Evolutionary conservation across 2,329 filamentous ascomycete genomes (phyloP).

Genomic region (Pseudogymnoascus sp.): DNA sequence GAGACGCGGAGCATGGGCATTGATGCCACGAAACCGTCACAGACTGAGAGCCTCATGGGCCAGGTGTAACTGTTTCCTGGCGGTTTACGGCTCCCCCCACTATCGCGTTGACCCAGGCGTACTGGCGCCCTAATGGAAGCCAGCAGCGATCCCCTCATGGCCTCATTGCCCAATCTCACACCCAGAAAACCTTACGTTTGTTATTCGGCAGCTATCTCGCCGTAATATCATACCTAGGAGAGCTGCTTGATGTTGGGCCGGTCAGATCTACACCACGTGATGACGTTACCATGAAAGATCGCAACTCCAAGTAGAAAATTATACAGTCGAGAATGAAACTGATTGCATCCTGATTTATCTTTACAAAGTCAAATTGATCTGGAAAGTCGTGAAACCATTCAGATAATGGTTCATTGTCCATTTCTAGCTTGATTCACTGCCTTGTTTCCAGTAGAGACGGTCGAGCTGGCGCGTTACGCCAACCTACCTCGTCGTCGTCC

Average conservation of each 20-base stretch:
- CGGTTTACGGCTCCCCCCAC: not conserved
- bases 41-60: not conserved
- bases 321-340: not conserved
- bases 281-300: constrained; percentile 2
- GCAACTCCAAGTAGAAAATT: constrained; percentile 6
- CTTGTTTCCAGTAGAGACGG: not conserved
- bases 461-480: constrained; percentile 1
- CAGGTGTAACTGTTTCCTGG: not conserved
- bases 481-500: not conserved
- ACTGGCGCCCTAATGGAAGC: not conserved
- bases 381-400: constrained; percentile 2
- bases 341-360: not conserved
- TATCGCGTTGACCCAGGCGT: not conserved
- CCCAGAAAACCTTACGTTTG: not conserved
- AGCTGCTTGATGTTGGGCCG: not conserved
- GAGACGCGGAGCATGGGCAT: not conserved
- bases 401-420: not conserved
- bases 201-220: not conserved
- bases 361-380: not conserved
- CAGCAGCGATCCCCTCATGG: not conserved
- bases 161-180: not conserved
- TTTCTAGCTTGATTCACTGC: not conserved
- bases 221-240: not conserved
- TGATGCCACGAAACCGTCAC: constrained; percentile 4
- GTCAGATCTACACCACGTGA: constrained; percentile 5